Conservation (phyloP, 2,329 filamentous ascomycete genomes). For the Berkeleyomyces rouxiae region DNA sequence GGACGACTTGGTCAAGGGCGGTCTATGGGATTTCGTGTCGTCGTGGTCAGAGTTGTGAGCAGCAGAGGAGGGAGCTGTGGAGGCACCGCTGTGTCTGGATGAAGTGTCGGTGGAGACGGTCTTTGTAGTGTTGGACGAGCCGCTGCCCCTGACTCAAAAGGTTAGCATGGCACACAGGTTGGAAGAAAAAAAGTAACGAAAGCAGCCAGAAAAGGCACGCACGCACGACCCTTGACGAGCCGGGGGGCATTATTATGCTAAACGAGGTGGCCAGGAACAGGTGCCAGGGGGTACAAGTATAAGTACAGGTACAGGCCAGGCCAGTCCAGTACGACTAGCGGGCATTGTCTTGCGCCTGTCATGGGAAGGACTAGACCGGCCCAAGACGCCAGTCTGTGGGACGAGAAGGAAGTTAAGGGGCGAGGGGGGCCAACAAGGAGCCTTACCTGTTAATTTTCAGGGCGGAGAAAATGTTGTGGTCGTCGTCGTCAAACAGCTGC, state of each 20-base stretch:
- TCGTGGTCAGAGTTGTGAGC: conserved; percentile 17
- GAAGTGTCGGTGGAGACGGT: conserved; percentile 42
- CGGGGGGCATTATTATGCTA: background rate
- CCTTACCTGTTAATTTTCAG: conserved; percentile 40
- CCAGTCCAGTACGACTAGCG: background rate
- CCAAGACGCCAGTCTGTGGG: background rate
- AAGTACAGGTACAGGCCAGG: too few relatives aligned
- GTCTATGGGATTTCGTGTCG: conserved; percentile 16
- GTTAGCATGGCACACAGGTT: conserved; percentile 6
- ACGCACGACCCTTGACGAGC: background rate
- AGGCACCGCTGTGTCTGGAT: conserved; percentile 44
- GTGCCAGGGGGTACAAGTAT: background rate
- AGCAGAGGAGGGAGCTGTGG: conserved; percentile 43
- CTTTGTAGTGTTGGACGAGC: conserved; percentile 44
- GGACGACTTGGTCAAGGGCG: conserved; percentile 28
- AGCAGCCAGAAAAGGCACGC: background rate
- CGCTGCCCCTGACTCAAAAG: conserved; percentile 19
- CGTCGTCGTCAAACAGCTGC: conserved; percentile 24
- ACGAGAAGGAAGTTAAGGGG: background rate
- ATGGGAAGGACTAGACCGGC: background rate
- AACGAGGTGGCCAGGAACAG: conserved; percentile 8
- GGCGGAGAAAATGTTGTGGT: conserved; percentile 42
- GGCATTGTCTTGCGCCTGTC: conserved; percentile 1
- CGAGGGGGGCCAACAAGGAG: conserved; percentile 10
- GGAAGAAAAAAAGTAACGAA: conserved; percentile 6